Evolutionary conservation across 2,329 filamentous ascomycete species (phyloP).

Genomic region (Verticillium nubilum): DNA sequence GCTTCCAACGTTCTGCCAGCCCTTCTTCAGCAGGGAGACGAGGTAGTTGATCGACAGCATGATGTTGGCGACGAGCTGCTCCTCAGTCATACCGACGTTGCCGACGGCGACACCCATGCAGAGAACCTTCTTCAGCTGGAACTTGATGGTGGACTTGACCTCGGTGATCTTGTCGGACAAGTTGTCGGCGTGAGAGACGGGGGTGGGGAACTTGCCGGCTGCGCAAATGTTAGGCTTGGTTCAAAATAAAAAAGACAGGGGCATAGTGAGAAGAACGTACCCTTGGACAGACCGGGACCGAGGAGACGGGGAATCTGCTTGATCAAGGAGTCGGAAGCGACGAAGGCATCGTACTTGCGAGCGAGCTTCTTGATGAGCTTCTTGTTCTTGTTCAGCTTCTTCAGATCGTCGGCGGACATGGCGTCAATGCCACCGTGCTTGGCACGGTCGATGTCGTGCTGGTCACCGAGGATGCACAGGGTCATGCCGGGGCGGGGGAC

Average conservation of each 20-base stretch:
- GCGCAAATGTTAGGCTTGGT: conserved; percentile 22
- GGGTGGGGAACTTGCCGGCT: conserved; percentile 99
- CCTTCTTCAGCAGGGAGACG: conserved; percentile 99
- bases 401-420: conserved; percentile 97
- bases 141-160: conserved; percentile 99
- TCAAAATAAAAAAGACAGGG: not conserved
- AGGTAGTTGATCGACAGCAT: conserved; percentile 99
- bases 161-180: conserved; percentile 93
- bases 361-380: conserved; percentile 99
- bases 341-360: conserved; percentile 99
- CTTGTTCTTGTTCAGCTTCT: conserved; percentile 99
- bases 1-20: conserved; percentile 99
- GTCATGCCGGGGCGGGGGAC: conserved; percentile 87
- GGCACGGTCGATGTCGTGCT: conserved; percentile 99
- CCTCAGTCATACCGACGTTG: conserved; percentile 95
- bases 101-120: conserved; percentile 99
- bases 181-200: conserved; percentile 95
- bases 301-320: conserved; percentile 99
- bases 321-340: conserved; percentile 95
- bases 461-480: conserved; percentile 71
- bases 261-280: conserved; percentile 42
- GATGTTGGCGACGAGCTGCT: conserved; percentile 96
- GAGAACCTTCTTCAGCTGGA: conserved; percentile 99
- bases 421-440: conserved; percentile 98
- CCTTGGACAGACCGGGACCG: conserved; percentile 96